These are phyloP conservation scores for Thielaviopsis ethacetica DNA, from an alignment of 2,329 filamentous ascomycete species.

Conservation along the genomic window DNA sequence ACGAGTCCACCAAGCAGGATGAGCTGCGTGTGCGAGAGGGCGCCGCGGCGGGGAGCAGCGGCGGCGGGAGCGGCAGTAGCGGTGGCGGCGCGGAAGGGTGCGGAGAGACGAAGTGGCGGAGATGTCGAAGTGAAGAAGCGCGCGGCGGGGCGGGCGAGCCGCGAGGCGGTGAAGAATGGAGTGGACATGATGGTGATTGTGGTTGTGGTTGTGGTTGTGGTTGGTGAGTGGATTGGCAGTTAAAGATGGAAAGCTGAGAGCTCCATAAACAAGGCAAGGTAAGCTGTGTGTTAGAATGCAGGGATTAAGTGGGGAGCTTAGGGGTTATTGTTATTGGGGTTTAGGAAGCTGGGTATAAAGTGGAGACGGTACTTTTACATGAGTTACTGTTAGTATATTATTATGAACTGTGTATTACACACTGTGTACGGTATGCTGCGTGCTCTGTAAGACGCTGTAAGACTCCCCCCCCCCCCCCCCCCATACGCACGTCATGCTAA, in stretches of 20 bases:
- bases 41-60: not conserved
- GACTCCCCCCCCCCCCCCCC: too few species aligned
- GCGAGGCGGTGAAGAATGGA: constrained; percentile 4
- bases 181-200: not conserved
- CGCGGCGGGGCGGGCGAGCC: not conserved
- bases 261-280: too few species aligned
- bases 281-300: not conserved
- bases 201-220: not conserved
- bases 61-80: not conserved
- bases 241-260: not conserved
- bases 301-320: not conserved
- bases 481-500: too few species aligned
- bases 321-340: not conserved
- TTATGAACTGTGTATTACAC: too few species aligned
- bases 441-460: too few species aligned
- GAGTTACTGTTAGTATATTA: too few species aligned
- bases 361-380: too few species aligned
- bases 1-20: not conserved
- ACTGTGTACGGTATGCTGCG: too few species aligned
- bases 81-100: not conserved
- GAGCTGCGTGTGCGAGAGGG: not conserved
- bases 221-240: not conserved
- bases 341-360: not conserved
- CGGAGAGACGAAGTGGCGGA: not conserved
- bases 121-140: constrained; percentile 4